A percentile compares a stretch with the other conserved stretches of the same genome.
These are phyloP conservation scores for Annulohypoxylon truncatum DNA, from an alignment of 2,329 filamentous ascomycete genomes.

Conservation along the genomic window DNA sequence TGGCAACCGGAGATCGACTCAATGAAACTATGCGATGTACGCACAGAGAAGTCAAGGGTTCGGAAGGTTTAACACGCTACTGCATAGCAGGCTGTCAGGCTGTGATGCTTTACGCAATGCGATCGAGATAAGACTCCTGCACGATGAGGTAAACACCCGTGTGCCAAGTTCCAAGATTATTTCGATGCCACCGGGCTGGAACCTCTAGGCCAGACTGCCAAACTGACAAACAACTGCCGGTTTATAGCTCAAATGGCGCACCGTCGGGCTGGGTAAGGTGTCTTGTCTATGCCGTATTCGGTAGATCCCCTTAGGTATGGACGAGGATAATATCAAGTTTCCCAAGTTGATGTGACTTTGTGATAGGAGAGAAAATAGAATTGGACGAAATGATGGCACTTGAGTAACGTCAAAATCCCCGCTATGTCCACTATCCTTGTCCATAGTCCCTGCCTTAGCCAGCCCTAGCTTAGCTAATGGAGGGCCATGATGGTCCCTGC, in stretches of 20 bases:
- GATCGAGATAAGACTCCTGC: conserved; percentile 17
- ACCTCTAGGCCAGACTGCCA: too few relatives aligned
- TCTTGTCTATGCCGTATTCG: conserved; percentile 2
- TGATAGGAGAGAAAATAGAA: neutral
- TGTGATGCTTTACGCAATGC: conserved; percentile 1
- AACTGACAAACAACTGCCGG: neutral
- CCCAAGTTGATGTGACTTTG: conserved; percentile 1
- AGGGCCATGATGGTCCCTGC: conserved; percentile 28
- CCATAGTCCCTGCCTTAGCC: conserved; percentile 9
- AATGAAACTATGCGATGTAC: neutral
- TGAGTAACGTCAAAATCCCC: conserved; percentile 20
- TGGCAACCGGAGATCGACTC: neutral
- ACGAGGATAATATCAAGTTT: conserved; percentile 4
- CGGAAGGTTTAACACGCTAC: neutral
- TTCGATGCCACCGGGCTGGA: neutral
- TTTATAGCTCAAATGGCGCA: neutral
- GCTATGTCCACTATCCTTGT: neutral
- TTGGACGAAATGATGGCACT: conserved; percentile 27
- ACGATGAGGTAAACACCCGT: conserved; percentile 39
- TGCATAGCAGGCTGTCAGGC: neutral
- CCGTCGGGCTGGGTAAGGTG: conserved; percentile 15
- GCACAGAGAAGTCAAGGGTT: neutral
- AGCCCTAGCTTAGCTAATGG: conserved; percentile 16
- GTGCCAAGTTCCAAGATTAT: neutral
- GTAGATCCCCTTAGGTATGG: neutral